Conservation (phyloP, 179 eudicot species). For the Camellia oleifera region DNA sequence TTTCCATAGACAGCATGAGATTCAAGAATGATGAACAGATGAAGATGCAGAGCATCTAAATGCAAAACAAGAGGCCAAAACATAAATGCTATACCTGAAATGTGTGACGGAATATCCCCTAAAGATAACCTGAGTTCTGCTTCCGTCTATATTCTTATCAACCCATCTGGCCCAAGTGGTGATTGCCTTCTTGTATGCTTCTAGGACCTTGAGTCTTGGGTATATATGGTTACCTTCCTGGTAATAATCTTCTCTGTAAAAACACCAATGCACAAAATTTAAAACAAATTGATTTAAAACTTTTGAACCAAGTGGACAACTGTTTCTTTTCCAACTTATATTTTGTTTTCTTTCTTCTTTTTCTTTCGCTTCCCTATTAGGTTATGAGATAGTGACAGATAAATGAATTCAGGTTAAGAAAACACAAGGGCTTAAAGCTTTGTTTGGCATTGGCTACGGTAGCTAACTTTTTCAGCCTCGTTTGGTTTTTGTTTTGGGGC, state of each 20-base stretch:
- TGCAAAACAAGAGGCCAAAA: not conserved
- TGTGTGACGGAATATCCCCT: conserved; percentile 82
- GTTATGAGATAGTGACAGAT: not conserved
- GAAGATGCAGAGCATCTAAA: not conserved
- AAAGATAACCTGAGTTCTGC: conserved; percentile 68
- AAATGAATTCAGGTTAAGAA: not conserved
- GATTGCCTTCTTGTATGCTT: conserved; percentile 77
- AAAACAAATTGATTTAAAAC: not conserved
- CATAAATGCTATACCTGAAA: conserved; percentile 54
- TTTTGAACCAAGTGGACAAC: not conserved
- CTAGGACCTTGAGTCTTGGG: conserved; percentile 59
- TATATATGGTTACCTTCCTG: conserved; percentile 85
- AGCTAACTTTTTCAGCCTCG: too few relatives aligned
- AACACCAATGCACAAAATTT: not conserved
- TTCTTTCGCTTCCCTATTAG: not conserved
- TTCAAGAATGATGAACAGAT: not conserved
- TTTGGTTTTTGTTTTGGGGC: too few relatives aligned
- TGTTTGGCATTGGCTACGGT: too few relatives aligned
- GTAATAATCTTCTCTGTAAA: conserved; percentile 66
- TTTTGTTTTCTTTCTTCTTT: not conserved
- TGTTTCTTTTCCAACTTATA: not conserved
- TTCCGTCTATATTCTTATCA: conserved; percentile 52
- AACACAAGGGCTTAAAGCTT: not conserved
- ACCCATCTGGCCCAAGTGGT: conserved; percentile 87
- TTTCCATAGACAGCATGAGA: too few relatives aligned